A percentile compares a stretch with the other conserved stretches of the same genome.
These are phyloP conservation scores for Lunularia cruciata DNA, from an alignment of 225 moss, liverwort and hornwort genomes.

Conservation along the genomic window DNA sequence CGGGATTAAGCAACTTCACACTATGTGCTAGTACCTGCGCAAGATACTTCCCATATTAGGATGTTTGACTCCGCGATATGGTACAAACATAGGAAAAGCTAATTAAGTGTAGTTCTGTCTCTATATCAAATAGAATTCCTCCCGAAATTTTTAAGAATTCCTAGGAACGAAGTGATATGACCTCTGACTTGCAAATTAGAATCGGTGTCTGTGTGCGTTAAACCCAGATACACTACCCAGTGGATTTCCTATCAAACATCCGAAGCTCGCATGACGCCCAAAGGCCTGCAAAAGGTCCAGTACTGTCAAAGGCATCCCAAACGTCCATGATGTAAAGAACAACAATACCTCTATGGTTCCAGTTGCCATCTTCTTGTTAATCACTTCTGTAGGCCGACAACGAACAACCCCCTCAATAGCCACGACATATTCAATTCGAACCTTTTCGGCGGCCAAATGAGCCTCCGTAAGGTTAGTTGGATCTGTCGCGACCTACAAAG, in stretches of 20 bases:
- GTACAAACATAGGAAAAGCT: background rate
- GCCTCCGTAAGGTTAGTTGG: slow-evolving; percentile 69
- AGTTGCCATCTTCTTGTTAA: slow-evolving; percentile 84
- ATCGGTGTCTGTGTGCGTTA: too few species aligned
- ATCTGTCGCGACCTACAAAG: slow-evolving; percentile 70
- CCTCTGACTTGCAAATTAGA: background rate
- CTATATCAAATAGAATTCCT: background rate
- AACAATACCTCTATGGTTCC: slow-evolving; percentile 74
- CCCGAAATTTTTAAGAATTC: background rate
- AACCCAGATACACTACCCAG: too few species aligned
- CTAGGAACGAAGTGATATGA: background rate
- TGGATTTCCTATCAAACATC: too few species aligned
- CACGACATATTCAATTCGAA: slow-evolving; percentile 89
- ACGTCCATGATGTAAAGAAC: background rate
- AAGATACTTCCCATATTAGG: background rate
- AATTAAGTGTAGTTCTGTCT: background rate
- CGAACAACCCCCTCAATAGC: slow-evolving; percentile 83
- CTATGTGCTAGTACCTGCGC: slow-evolving; percentile 79
- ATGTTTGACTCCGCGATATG: background rate
- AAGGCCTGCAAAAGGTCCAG: background rate
- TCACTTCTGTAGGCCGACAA: slow-evolving; percentile 77
- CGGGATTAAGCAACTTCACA: slow-evolving; percentile 77
- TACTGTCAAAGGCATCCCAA: background rate
- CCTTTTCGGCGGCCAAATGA: slow-evolving; percentile 70
- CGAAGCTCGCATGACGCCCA: background rate